These are phyloP conservation scores for Populus nigra DNA, from an alignment of 345 rosid genomes.

Conservation along the genomic window DNA sequence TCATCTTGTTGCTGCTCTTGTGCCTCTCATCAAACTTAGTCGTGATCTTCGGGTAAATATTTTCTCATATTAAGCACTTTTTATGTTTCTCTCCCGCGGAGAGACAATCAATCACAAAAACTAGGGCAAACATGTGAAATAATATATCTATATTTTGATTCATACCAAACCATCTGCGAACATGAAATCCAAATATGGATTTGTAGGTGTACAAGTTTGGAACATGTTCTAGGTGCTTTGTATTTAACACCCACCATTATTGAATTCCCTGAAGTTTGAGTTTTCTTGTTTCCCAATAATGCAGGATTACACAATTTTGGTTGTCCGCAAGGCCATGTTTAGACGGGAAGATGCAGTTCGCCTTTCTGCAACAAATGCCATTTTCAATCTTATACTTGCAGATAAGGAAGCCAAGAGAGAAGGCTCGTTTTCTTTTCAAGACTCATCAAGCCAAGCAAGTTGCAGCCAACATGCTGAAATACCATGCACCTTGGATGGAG, in stretches of 20 bases:
- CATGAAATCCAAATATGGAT: neutral
- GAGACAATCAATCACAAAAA: neutral
- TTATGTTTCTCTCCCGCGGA: neutral
- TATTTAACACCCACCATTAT: neutral
- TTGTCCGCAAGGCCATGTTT: slow-evolving; percentile 83
- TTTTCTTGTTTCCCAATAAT: slow-evolving; percentile 11
- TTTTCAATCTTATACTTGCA: slow-evolving; percentile 57
- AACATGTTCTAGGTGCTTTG: neutral
- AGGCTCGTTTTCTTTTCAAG: slow-evolving; percentile 53
- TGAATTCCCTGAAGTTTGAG: neutral
- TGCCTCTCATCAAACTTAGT: slow-evolving; percentile 67
- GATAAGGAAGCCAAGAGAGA: slow-evolving; percentile 59
- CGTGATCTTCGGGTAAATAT: slow-evolving; percentile 63
- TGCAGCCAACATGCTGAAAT: slow-evolving; percentile 76
- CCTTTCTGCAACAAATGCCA: slow-evolving; percentile 60
- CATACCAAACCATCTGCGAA: neutral
- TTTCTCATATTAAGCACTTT: neutral
- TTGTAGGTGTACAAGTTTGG: neutral
- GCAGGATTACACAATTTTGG: slow-evolving; percentile 70
- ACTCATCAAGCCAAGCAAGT: slow-evolving; percentile 90
- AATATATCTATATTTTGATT: neutral
- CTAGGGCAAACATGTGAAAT: neutral
- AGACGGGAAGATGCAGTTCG: slow-evolving; percentile 75
- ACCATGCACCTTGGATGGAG: slow-evolving; percentile 36
- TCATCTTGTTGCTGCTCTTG: slow-evolving; percentile 52